These are phyloP conservation scores for Trichosanthes cucumerina DNA, from an alignment of 306 rosid genomes.

Conservation along the genomic window DNA sequence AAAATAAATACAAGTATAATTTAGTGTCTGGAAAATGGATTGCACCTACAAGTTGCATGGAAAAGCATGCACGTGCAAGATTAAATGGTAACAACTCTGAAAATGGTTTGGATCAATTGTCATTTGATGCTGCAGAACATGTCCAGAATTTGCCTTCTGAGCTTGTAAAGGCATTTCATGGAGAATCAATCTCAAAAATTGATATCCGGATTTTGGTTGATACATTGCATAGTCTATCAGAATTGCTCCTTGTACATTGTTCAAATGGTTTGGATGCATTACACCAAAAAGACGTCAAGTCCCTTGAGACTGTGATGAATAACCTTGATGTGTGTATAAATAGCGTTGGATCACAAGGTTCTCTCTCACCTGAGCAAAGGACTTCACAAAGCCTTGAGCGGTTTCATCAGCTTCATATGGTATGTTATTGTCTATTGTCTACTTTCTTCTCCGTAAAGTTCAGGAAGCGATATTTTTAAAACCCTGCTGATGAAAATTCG, in stretches of 20 bases:
- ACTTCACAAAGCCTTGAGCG: conserved; percentile 24
- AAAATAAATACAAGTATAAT: conserved; percentile 20
- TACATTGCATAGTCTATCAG: conserved; percentile 48
- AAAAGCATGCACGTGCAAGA: conserved; percentile 14
- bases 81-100: conserved; percentile 19
- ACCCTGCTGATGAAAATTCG: not conserved
- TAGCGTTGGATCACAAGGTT: conserved; percentile 29
- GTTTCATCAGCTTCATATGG: conserved; percentile 31
- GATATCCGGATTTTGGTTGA: conserved; percentile 48
- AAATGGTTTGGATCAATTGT: conserved; percentile 12
- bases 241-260: conserved; percentile 49
- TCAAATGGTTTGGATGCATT: conserved; percentile 28
- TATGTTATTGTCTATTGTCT: conserved; percentile 18
- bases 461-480: not conserved
- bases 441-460: not conserved
- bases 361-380: conserved; percentile 23
- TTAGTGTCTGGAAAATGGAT: conserved; percentile 20
- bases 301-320: conserved; percentile 38
- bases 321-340: conserved; percentile 49
- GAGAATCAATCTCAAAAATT: conserved; percentile 31
- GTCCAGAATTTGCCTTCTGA: conserved; percentile 16
- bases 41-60: conserved; percentile 13
- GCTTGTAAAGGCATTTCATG: conserved; percentile 20
- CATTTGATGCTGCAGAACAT: conserved; percentile 16
- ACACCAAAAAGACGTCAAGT: conserved; percentile 31